Evolutionary conservation across 176 grass and related monocot genomes (phyloP).

Genomic region (Ensete ventricosum): DNA sequence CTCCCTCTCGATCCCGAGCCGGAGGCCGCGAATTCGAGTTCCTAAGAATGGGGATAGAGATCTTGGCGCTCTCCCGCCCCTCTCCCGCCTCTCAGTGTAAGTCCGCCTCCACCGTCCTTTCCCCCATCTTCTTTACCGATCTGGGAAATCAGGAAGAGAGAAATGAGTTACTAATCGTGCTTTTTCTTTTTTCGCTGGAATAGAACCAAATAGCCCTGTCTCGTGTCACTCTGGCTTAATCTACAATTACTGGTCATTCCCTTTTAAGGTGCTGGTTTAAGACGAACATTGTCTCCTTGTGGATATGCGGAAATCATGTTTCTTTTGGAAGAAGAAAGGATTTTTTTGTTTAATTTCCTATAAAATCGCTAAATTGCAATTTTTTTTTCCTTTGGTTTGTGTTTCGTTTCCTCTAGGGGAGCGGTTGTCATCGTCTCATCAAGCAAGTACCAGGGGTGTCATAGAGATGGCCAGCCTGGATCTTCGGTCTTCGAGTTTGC

Average conservation of each 20-base stretch:
- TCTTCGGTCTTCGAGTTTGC: slow-evolving; percentile 45
- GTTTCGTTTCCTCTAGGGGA: slow-evolving; percentile 22
- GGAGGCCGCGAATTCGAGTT: background rate
- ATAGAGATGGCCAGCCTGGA: slow-evolving; percentile 50
- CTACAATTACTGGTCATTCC: too few relatives aligned
- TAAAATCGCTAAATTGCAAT: background rate
- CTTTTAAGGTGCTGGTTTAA: background rate
- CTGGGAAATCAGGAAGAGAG: background rate
- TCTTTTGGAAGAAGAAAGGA: background rate
- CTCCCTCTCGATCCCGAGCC: background rate
- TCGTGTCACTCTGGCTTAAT: too few relatives aligned
- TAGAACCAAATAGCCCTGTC: too few relatives aligned
- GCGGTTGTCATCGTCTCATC: slow-evolving; percentile 61
- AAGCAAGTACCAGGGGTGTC: slow-evolving; percentile 67
- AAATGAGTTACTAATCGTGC: background rate
- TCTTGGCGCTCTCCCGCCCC: slow-evolving; percentile 37
- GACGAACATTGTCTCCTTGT: background rate
- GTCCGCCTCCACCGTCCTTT: background rate
- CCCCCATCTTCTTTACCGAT: background rate
- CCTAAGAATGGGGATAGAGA: slow-evolving; percentile 34
- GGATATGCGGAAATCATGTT: background rate
- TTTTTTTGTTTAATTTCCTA: background rate
- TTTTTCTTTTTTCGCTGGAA: background rate
- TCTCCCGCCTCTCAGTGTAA: slow-evolving; percentile 40
- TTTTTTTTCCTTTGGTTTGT: background rate